Percentiles rank a stretch among this genome's conserved stretches.
Conservation (phyloP, 2,329 filamentous ascomycete genomes). For the Cladorrhinum sp. region DNA sequence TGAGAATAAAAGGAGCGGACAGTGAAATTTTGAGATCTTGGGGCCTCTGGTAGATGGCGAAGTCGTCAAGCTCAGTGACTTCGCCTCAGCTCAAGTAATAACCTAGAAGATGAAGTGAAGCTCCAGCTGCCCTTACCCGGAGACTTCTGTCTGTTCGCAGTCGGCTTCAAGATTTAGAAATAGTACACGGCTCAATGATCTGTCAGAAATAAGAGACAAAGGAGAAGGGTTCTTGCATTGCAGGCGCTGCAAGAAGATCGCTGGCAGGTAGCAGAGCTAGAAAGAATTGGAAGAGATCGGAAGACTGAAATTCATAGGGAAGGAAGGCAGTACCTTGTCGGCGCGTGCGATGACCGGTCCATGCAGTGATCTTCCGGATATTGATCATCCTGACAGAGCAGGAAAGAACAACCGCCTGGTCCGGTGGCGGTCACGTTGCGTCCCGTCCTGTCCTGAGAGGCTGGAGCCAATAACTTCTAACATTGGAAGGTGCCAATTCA, state of each 20-base stretch:
- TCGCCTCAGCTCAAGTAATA: neutral
- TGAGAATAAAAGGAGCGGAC: neutral
- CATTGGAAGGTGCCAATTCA: no score
- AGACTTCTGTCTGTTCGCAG: neutral
- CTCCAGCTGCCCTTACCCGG: neutral
- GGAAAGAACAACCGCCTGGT: neutral
- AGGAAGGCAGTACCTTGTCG: neutral
- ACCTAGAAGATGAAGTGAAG: neutral
- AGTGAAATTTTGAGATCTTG: neutral
- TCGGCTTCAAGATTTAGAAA: no score
- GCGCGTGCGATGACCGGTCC: neutral
- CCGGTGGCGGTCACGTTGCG: no score
- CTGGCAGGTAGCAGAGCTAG: neutral
- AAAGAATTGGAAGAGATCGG: neutral
- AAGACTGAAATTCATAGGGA: neutral
- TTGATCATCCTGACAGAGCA: neutral
- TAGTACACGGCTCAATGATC: no score
- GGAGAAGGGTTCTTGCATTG: neutral
- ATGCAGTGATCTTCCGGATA: no score
- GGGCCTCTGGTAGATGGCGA: no score
- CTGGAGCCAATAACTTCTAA: no score
- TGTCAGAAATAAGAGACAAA: no score
- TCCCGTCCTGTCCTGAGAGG: neutral
- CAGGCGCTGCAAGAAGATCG: neutral
- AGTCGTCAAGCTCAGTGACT: neutral